phyloP scores from a whole-genome alignment of 345 rosid genomes.

The Odontarrhena argentea region DNA sequence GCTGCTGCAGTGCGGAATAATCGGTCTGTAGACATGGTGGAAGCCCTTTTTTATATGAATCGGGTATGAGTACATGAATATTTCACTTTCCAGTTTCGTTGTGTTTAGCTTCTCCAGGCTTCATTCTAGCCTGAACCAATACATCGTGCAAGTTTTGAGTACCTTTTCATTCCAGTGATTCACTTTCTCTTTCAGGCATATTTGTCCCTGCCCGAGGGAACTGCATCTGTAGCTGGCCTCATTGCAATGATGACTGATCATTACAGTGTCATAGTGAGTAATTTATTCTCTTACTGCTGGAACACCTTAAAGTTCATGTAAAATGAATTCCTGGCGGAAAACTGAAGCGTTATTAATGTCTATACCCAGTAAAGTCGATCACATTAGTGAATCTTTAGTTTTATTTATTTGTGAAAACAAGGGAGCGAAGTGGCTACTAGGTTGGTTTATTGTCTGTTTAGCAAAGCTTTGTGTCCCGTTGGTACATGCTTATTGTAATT shows the following conservation, averaged over 20 bases:
- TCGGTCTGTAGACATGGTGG: slow-evolving; percentile 85
- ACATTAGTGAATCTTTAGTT: background rate
- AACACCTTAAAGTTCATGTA: background rate
- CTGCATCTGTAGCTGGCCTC: slow-evolving; percentile 86
- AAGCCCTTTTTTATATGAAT: slow-evolving; percentile 81
- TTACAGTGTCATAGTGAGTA: slow-evolving; percentile 72
- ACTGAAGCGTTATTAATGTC: slow-evolving; percentile 8
- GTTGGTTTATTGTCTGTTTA: slow-evolving; percentile 14
- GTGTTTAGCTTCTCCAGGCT: background rate
- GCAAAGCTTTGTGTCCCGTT: slow-evolving; percentile 4
- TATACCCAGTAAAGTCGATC: background rate
- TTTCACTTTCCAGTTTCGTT: slow-evolving; percentile 16
- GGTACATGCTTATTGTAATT: slow-evolving; percentile 12
- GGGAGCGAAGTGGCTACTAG: background rate
- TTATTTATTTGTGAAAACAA: slow-evolving; percentile 1
- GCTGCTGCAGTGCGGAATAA: slow-evolving; percentile 56
- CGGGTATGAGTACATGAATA: slow-evolving; percentile 48
- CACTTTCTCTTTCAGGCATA: slow-evolving; percentile 66
- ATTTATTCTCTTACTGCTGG: slow-evolving; percentile 14
- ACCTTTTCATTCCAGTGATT: background rate
- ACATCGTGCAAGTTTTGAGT: background rate
- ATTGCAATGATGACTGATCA: slow-evolving; percentile 99
- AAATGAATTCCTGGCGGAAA: slow-evolving; percentile 6
- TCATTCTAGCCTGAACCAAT: background rate
- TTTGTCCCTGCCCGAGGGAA: slow-evolving; percentile 92